A percentile compares a stretch with the other conserved stretches of the same genome.
Evolutionary conservation across 2,329 filamentous ascomycete species (phyloP).

Genomic region (Pseudogymnoascus sp.): DNA sequence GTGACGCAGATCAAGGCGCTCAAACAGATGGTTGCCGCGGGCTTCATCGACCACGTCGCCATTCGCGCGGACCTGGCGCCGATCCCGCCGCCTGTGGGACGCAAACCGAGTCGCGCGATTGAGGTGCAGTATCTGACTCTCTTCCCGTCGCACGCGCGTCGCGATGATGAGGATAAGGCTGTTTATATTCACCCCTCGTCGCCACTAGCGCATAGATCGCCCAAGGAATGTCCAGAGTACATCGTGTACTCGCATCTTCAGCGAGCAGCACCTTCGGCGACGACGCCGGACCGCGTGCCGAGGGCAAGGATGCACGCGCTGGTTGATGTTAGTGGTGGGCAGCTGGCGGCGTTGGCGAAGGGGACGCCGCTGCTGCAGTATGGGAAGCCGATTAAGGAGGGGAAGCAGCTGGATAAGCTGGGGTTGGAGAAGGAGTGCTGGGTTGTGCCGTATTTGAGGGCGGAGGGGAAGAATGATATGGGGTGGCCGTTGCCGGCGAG

Average conservation of each 20-base stretch:
- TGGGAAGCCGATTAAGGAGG: constrained; percentile 87
- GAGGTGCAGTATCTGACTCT: constrained; percentile 89
- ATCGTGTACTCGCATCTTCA: constrained; percentile 85
- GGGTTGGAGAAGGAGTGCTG: constrained; percentile 63
- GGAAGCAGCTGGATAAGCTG: constrained; percentile 43
- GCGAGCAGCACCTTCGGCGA: constrained; percentile 48
- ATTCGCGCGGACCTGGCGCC: constrained; percentile 85
- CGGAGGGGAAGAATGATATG: constrained; percentile 57
- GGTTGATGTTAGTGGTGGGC: constrained; percentile 67
- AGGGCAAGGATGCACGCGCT: constrained; percentile 86
- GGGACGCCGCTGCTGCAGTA: constrained; percentile 78
- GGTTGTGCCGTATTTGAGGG: constrained; percentile 70
- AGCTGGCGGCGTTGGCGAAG: constrained; percentile 72
- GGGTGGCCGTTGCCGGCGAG: constrained; percentile 83
- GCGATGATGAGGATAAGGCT: constrained; percentile 48
- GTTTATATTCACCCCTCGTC: constrained; percentile 88
- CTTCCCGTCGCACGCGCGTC: constrained; percentile 53
- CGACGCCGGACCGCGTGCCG: constrained; percentile 45
- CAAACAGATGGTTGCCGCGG: constrained; percentile 85
- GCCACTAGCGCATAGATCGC: constrained; percentile 62
- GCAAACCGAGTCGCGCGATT: constrained; percentile 76
- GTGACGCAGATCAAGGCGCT: constrained; percentile 68
- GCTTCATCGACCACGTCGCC: constrained; percentile 90
- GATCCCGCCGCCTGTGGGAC: constrained; percentile 55
- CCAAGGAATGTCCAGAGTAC: constrained; percentile 74